These are phyloP conservation scores for Psilocybe azurescens DNA, from an alignment of 768 basidiomycete genomes.

Conservation along the genomic window DNA sequence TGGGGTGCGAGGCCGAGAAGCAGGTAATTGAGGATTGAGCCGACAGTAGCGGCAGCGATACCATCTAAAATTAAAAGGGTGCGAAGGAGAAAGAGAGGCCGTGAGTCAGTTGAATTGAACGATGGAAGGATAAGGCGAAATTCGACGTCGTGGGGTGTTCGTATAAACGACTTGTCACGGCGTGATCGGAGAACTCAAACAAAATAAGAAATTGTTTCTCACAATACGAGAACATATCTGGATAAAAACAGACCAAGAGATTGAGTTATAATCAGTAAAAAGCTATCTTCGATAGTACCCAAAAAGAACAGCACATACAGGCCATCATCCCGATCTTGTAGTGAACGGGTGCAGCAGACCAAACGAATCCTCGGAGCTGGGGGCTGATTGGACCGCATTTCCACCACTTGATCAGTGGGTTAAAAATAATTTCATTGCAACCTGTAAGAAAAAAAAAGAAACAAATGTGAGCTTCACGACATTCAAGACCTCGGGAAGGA, in stretches of 20 bases:
- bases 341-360: conserved; percentile 77
- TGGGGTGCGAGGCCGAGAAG: conserved; percentile 73
- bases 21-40: conserved; percentile 74
- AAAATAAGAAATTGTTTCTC: conserved; percentile 20
- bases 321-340: conserved; percentile 86
- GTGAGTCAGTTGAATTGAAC: background rate
- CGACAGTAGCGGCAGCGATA: conserved; percentile 71
- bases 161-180: conserved; percentile 6
- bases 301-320: conserved; percentile 42
- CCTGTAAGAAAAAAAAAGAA: conserved; percentile 34
- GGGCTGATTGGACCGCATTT: conserved; percentile 76
- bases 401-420: conserved; percentile 82
- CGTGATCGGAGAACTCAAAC: conserved; percentile 9
- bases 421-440: conserved; percentile 83
- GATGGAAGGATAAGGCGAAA: conserved; percentile 2
- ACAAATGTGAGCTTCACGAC: background rate
- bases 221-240: conserved; percentile 57
- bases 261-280: conserved; percentile 9
- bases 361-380: conserved; percentile 75
- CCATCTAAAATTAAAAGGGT: conserved; percentile 42
- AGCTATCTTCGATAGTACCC: background rate
- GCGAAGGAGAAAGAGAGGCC: conserved; percentile 3
- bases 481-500: background rate
- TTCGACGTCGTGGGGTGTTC: background rate
- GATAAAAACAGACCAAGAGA: background rate